Evolutionary conservation across 1,139 yeast species (phyloP).

Genomic region (Keqinozyma sinolaborantium): DNA sequence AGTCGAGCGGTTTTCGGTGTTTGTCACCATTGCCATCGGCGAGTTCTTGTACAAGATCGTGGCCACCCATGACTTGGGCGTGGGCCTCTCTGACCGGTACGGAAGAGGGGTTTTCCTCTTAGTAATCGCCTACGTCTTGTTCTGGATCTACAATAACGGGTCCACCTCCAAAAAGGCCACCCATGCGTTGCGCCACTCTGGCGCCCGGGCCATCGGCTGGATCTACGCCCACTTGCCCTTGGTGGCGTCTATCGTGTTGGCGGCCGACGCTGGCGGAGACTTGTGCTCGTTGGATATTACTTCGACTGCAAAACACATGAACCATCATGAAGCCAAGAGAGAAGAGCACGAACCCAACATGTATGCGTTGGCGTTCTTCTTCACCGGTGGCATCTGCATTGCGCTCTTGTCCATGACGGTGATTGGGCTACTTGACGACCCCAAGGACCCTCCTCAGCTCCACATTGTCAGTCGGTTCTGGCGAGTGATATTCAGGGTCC

Average conservation of each 20-base stretch:
- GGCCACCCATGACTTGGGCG: conserved; percentile 45
- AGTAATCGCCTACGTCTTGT: conserved; percentile 46
- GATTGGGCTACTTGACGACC: conserved; percentile 36
- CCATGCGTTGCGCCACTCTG: conserved; percentile 55
- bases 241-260: conserved; percentile 47
- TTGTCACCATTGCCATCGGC: conserved; percentile 64
- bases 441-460: conserved; percentile 29
- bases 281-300: conserved; percentile 18
- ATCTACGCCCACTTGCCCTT: conserved; percentile 51
- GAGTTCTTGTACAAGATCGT: conserved; percentile 60
- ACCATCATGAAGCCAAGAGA: conserved; percentile 5
- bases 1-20: conserved; percentile 57
- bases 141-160: conserved; percentile 56
- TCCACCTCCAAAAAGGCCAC: conserved; percentile 48
- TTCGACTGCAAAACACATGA: not conserved
- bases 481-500: conserved; percentile 39
- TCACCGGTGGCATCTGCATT: conserved; percentile 48
- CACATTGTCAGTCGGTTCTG: conserved; percentile 31
- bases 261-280: conserved; percentile 65
- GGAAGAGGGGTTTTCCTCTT: conserved; percentile 50
- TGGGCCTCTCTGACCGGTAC: conserved; percentile 42
- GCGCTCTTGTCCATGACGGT: conserved; percentile 31
- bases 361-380: conserved; percentile 41
- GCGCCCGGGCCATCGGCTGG: conserved; percentile 45
- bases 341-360: conserved; percentile 24